Evolutionary conservation across 257 asterid genomes (phyloP).

Genomic region (Plantago major): DNA sequence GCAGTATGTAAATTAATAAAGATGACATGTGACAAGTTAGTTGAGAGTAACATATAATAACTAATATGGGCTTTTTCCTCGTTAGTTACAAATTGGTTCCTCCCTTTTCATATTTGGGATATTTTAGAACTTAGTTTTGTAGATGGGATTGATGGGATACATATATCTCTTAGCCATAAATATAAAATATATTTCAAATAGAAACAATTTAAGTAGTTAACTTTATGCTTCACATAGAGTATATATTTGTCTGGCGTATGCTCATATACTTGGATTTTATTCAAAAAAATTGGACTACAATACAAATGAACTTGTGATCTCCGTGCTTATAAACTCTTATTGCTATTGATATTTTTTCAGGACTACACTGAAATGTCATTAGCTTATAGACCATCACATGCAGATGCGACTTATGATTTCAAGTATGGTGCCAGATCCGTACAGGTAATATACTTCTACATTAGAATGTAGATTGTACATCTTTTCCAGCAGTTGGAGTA

Average conservation of each 20-base stretch:
- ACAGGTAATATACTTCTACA: constrained; percentile 45
- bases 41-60: neutral
- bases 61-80: neutral
- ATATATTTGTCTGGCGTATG: neutral
- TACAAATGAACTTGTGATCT: constrained; percentile 5
- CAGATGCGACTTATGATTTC: constrained; percentile 93
- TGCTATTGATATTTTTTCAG: constrained; percentile 35
- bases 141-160: neutral
- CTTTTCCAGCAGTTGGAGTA: constrained; percentile 3
- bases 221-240: constrained; percentile 7
- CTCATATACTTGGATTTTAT: neutral
- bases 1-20: too few species aligned
- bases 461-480: neutral
- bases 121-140: neutral
- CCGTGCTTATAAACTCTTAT: constrained; percentile 18
- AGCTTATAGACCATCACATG: constrained; percentile 99
- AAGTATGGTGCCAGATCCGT: constrained; percentile 95
- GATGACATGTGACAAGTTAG: neutral
- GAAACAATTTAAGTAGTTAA: neutral
- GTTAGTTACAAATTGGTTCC: neutral
- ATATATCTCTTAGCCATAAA: neutral
- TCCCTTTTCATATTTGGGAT: neutral
- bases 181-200: neutral
- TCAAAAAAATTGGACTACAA: neutral
- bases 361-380: constrained; percentile 87